Percentiles rank a stretch among this genome's conserved stretches.
These are phyloP conservation scores for Luzula sylvatica DNA, from an alignment of 176 grass and related monocot genomes.

Conservation along the genomic window DNA sequence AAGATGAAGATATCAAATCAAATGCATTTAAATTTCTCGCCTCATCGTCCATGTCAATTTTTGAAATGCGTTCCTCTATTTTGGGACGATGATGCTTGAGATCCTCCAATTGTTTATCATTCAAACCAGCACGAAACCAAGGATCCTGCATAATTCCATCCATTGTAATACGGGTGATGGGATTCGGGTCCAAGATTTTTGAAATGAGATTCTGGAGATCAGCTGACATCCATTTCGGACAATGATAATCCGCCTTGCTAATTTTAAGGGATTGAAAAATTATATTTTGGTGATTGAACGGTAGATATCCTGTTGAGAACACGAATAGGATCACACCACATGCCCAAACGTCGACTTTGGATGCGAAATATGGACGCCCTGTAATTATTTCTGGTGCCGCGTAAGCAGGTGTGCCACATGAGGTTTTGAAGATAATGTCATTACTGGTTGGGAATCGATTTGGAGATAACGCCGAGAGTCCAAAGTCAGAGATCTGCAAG, in stretches of 20 bases:
- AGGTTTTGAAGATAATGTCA: slow-evolving; percentile 13
- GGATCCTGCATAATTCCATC: slow-evolving; percentile 21
- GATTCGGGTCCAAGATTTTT: slow-evolving; percentile 25
- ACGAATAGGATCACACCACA: slow-evolving; percentile 42
- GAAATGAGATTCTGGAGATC: slow-evolving; percentile 16
- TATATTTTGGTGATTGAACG: slow-evolving; percentile 32
- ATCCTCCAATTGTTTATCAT: slow-evolving; percentile 9
- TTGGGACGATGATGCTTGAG: slow-evolving; percentile 9
- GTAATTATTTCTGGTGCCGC: slow-evolving; percentile 32
- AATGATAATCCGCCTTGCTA: slow-evolving; percentile 22
- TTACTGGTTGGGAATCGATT: background rate
- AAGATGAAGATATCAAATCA: slow-evolving; percentile 25
- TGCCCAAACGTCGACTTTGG: slow-evolving; percentile 35
- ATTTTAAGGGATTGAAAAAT: slow-evolving; percentile 30
- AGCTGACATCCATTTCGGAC: slow-evolving; percentile 20
- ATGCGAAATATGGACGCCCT: slow-evolving; percentile 21
- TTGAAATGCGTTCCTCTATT: slow-evolving; percentile 5
- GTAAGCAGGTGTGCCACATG: slow-evolving; percentile 37
- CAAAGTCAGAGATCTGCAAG: slow-evolving; percentile 17
- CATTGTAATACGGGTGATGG: slow-evolving; percentile 19
- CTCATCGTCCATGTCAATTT: slow-evolving; percentile 11
- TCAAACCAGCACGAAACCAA: slow-evolving; percentile 30
- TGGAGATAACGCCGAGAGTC: slow-evolving; percentile 18
- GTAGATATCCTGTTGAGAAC: slow-evolving; percentile 29
- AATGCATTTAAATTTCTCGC: slow-evolving; percentile 23